A percentile compares a stretch with the other conserved stretches of the same genome.
Conservation (phyloP, 805 yeast species). For the Komagataella phaffii region DNA sequence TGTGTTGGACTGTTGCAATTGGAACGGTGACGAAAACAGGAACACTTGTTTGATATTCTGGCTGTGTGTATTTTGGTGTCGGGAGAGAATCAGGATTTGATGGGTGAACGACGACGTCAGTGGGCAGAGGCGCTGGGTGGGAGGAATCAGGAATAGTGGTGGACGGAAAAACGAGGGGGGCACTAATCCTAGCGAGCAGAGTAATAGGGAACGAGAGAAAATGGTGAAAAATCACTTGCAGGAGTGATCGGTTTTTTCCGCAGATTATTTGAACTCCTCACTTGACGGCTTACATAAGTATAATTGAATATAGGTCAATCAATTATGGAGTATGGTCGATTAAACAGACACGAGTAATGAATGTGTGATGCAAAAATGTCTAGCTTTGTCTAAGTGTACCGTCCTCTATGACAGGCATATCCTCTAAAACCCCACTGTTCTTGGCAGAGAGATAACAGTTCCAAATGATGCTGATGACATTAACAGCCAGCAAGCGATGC, state of each 20-base stretch:
- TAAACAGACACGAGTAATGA: not conserved
- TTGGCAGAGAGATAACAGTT: slow-evolving; percentile 47
- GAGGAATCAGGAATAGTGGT: not conserved
- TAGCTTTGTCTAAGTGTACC: not conserved
- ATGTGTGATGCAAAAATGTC: not conserved
- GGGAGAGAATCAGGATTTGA: not conserved
- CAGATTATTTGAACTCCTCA: not conserved
- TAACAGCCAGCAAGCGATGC: slow-evolving; percentile 55
- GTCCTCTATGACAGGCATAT: not conserved
- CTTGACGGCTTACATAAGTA: not conserved
- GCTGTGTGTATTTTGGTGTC: not conserved
- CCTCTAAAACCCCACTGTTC: not conserved
- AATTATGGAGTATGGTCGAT: not conserved
- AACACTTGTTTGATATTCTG: not conserved
- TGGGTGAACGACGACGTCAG: not conserved
- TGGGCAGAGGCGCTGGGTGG: not conserved
- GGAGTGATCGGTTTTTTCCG: not conserved
- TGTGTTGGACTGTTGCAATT: not conserved
- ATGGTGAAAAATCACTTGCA: not conserved
- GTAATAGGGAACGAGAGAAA: not conserved
- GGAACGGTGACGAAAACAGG: not conserved
- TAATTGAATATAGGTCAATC: no score
- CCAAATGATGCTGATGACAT: slow-evolving; percentile 68
- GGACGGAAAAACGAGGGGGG: not conserved
- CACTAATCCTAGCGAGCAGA: not conserved